phyloP scores from a whole-genome alignment of 2,329 filamentous ascomycete species.

The Fusarium redolens region DNA sequence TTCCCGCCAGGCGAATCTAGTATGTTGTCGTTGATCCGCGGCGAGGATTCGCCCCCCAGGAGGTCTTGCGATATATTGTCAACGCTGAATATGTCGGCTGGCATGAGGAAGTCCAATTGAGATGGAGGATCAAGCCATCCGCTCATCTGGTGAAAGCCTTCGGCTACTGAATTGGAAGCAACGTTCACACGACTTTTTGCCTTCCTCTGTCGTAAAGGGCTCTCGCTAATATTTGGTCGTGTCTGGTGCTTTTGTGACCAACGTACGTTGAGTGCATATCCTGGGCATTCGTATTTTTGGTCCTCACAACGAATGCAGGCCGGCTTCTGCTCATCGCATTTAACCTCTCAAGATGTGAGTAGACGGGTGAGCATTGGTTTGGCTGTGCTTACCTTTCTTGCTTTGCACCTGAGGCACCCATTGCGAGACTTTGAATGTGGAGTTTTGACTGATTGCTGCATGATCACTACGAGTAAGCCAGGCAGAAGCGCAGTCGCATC shows the following conservation, averaged over 20 bases:
- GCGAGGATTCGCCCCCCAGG: background rate
- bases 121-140: background rate
- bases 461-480: background rate
- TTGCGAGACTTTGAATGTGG: background rate
- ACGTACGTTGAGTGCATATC: background rate
- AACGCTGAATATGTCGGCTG: background rate
- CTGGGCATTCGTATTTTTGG: background rate
- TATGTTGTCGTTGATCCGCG: background rate
- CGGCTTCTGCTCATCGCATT: slow-evolving; percentile 2
- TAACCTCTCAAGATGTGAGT: background rate
- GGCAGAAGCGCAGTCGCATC: too few relatives aligned
- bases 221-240: background rate
- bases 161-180: background rate
- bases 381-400: background rate
- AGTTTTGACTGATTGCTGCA: background rate
- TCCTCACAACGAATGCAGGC: background rate
- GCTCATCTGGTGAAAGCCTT: background rate
- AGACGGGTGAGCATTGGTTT: rapidly evolving
- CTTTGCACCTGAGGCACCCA: background rate
- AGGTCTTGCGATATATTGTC: background rate
- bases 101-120: background rate
- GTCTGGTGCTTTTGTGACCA: slow-evolving; percentile 8
- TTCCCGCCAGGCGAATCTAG: background rate
- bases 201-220: background rate
- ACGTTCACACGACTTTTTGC: background rate